These are phyloP conservation scores for Zygosaccharomyces bailii DNA, from an alignment of 805 yeast species.

Conservation along the genomic window DNA sequence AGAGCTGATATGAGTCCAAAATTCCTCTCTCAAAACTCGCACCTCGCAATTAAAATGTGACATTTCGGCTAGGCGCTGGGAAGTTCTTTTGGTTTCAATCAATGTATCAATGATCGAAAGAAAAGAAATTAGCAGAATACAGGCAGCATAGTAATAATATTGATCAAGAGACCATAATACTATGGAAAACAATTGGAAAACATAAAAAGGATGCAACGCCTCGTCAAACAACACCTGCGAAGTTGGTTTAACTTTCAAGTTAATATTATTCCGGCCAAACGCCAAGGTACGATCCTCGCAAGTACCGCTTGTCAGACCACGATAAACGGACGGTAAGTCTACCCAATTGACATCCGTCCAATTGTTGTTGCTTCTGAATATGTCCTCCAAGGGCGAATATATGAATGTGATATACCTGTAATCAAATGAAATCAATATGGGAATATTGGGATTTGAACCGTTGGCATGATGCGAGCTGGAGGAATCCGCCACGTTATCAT, in stretches of 20 bases:
- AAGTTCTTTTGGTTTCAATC: slow-evolving; percentile 77
- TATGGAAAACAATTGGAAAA: slow-evolving; percentile 91
- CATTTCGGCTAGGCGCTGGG: slow-evolving; percentile 66
- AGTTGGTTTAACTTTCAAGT: slow-evolving; percentile 69
- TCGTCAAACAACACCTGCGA: slow-evolving; percentile 72
- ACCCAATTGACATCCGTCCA: slow-evolving; percentile 88
- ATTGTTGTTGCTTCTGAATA: slow-evolving; percentile 74
- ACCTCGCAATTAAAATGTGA: slow-evolving; percentile 75
- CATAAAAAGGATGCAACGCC: slow-evolving; percentile 90
- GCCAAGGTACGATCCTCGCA: slow-evolving; percentile 67
- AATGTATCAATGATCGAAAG: slow-evolving; percentile 76
- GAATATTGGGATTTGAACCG: slow-evolving; percentile 46
- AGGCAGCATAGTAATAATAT: slow-evolving; percentile 89
- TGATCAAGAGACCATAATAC: slow-evolving; percentile 89
- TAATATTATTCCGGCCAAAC: slow-evolving; percentile 74
- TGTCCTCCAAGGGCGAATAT: slow-evolving; percentile 83
- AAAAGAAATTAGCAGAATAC: slow-evolving; percentile 84
- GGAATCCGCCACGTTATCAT: slow-evolving; percentile 28
- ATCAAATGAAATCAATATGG: slow-evolving; percentile 64
- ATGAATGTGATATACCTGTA: slow-evolving; percentile 81
- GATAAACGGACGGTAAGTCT: slow-evolving; percentile 47
- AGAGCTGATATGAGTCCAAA: slow-evolving; percentile 80
- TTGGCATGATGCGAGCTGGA: slow-evolving; percentile 26
- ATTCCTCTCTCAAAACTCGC: slow-evolving; percentile 87
- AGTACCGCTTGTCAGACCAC: slow-evolving; percentile 66